Percentiles rank a stretch among this genome's conserved stretches.
These are phyloP conservation scores for Flaveria brownii DNA, from an alignment of 129 eudicot species.

Conservation along the genomic window DNA sequence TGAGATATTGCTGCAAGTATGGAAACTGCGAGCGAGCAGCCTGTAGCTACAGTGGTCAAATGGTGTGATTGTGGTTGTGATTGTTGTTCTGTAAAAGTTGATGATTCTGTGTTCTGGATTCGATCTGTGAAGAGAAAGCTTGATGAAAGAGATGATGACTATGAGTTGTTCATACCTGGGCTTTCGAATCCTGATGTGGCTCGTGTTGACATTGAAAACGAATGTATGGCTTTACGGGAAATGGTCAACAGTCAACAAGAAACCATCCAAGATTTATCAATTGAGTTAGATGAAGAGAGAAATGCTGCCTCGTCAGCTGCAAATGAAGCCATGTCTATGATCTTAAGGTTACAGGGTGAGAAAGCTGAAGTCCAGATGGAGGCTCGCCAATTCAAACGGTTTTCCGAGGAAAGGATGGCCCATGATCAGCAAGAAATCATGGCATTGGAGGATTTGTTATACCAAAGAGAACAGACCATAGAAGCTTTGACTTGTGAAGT, in stretches of 20 bases:
- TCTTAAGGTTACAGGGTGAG: conserved; percentile 88
- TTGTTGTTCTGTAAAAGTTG: conserved; percentile 43
- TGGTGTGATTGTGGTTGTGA: conserved; percentile 62
- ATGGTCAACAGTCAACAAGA: conserved; percentile 74
- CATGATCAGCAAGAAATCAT: conserved; percentile 76
- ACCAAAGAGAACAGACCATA: conserved; percentile 73
- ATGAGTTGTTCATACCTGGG: conserved; percentile 48
- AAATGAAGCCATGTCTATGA: conserved; percentile 96
- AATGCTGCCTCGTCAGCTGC: conserved; percentile 91
- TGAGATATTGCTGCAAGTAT: conserved; percentile 37
- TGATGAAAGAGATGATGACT: conserved; percentile 53
- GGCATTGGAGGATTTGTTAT: conserved; percentile 72
- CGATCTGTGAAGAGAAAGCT: conserved; percentile 68
- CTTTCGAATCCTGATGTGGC: conserved; percentile 55
- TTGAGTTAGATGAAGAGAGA: conserved; percentile 92
- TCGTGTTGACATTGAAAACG: conserved; percentile 73
- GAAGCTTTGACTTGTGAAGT: conserved; percentile 78
- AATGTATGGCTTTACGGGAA: conserved; percentile 67
- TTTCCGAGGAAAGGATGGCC: conserved; percentile 87
- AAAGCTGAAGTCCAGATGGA: conserved; percentile 95
- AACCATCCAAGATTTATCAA: conserved; percentile 59
- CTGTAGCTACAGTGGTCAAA: conserved; percentile 46
- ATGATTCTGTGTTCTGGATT: conserved; percentile 48
- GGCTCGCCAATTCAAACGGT: conserved; percentile 77
- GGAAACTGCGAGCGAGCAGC: conserved; percentile 47